Evolutionary conservation across 257 asterid genomes (phyloP).

Genomic region (Salvia splendens): DNA sequence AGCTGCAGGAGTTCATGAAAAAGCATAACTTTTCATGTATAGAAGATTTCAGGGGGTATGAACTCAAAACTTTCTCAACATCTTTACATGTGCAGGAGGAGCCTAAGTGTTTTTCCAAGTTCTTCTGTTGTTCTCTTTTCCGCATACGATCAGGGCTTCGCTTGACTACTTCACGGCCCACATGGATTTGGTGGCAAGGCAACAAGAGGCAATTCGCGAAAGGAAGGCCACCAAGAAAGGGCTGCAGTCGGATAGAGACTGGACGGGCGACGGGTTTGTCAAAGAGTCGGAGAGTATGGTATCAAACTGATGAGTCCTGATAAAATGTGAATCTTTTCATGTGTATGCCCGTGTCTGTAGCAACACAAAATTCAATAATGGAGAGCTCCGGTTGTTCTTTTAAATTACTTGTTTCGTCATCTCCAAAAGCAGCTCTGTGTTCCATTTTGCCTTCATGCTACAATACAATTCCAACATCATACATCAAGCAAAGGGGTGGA

Average conservation of each 20-base stretch:
- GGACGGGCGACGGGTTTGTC: constrained; percentile 97
- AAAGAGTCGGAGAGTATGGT: constrained; percentile 92
- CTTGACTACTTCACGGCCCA: constrained; percentile 77
- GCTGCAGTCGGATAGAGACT: constrained; percentile 81
- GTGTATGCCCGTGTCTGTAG: not conserved
- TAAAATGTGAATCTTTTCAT: not conserved
- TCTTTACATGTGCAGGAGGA: not conserved
- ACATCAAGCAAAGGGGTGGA: not conserved
- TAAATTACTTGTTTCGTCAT: not conserved
- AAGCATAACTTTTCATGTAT: constrained; percentile 71
- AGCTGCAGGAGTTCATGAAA: constrained; percentile 82
- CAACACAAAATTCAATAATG: constrained; percentile 1
- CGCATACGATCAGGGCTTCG: constrained; percentile 49
- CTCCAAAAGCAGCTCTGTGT: not conserved
- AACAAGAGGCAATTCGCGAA: constrained; percentile 67
- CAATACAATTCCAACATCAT: not conserved
- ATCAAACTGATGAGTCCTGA: constrained; percentile 49
- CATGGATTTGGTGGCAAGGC: constrained; percentile 63
- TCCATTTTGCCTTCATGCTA: not conserved
- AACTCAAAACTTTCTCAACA: not conserved
- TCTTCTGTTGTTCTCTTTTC: not conserved
- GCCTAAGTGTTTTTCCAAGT: not conserved
- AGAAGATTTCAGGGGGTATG: constrained; percentile 84
- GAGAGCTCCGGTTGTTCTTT: not conserved
- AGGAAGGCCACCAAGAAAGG: constrained; percentile 80